phyloP scores from a whole-genome alignment of 345 rosid genomes.

The Linum tenue region DNA sequence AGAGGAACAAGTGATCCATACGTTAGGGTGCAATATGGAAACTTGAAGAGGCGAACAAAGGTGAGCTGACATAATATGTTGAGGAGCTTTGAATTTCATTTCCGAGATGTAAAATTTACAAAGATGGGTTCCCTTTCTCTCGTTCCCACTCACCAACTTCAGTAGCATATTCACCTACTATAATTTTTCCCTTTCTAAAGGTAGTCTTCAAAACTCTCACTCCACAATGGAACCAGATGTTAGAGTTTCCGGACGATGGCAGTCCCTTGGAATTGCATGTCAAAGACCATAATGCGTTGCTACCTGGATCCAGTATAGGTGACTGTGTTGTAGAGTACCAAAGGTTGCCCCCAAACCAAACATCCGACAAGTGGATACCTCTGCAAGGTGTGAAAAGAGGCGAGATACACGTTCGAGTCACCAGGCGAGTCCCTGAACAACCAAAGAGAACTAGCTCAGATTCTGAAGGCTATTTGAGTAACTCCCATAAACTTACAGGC shows the following conservation, averaged over 20 bases:
- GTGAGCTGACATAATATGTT: slow-evolving; percentile 17
- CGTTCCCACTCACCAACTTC: not conserved
- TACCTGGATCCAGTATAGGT: slow-evolving; percentile 80
- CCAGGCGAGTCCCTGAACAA: slow-evolving; percentile 59
- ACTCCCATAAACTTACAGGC: slow-evolving; percentile 40
- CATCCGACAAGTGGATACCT: slow-evolving; percentile 92
- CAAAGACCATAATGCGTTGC: slow-evolving; percentile 78
- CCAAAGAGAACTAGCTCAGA: slow-evolving; percentile 42
- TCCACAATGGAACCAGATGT: slow-evolving; percentile 86
- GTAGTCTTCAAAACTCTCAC: slow-evolving; percentile 61
- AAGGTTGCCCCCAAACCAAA: slow-evolving; percentile 65
- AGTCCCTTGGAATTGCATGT: slow-evolving; percentile 67
- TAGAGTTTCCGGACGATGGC: slow-evolving; percentile 83
- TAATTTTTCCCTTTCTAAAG: slow-evolving; percentile 28
- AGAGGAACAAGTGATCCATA: slow-evolving; percentile 98
- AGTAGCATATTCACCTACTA: not conserved
- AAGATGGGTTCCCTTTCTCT: not conserved
- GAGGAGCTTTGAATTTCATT: too few relatives aligned
- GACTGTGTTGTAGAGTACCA: slow-evolving; percentile 80
- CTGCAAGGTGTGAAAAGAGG: slow-evolving; percentile 89
- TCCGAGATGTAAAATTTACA: not conserved
- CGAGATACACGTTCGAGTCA: slow-evolving; percentile 69
- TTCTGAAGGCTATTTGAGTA: slow-evolving; percentile 46
- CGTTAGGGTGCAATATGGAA: slow-evolving; percentile 84
- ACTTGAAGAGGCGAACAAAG: slow-evolving; percentile 76